Percentiles rank a stretch among this genome's conserved stretches.
Evolutionary conservation across 2,329 filamentous ascomycete genomes (phyloP).

Genomic region (Penicillium janthinellum): DNA sequence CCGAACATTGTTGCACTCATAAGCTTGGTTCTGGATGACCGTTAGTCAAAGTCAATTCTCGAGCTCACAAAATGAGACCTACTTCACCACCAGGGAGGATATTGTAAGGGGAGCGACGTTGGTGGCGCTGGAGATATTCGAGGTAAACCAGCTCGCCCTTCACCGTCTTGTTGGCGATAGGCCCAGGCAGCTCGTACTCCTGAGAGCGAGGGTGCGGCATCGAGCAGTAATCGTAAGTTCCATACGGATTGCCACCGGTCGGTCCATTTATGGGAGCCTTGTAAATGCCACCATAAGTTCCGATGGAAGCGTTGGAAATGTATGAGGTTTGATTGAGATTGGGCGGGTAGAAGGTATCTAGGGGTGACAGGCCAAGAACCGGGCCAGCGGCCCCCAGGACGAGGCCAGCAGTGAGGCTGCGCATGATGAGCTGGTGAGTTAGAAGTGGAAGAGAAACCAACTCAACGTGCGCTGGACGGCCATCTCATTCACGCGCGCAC

Average conservation of each 20-base stretch:
- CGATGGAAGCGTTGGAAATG: constrained; percentile 39
- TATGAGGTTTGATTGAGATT: constrained; percentile 40
- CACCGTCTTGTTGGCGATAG: constrained; percentile 30
- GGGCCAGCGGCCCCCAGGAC: constrained; percentile 11
- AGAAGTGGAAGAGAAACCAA: background rate
- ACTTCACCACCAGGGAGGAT: constrained; percentile 44
- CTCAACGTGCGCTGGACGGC: background rate
- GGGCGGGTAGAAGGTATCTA: constrained; percentile 39
- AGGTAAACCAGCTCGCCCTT: constrained; percentile 40
- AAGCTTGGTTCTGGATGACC: constrained; percentile 36
- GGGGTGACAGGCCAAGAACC: constrained; percentile 16
- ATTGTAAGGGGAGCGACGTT: constrained; percentile 43
- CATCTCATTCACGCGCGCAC: background rate
- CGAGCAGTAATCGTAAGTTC: constrained; percentile 43
- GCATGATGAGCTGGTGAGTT: constrained; percentile 11
- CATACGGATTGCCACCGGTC: constrained; percentile 27
- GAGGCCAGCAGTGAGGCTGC: constrained; percentile 1
- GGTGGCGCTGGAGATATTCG: constrained; percentile 44
- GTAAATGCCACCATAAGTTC: constrained; percentile 43
- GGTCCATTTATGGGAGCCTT: constrained; percentile 29
- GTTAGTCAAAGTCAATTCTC: background rate
- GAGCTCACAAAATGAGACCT: background rate
- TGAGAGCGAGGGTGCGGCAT: constrained; percentile 43
- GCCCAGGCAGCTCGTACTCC: constrained; percentile 35
- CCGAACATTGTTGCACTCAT: constrained; percentile 41